Evolutionary conservation across 164 flowering plant genomes (phyloP), one percentile per base, ranked within the genome.

Genomic region (Aristolochia contorta): DNA sequence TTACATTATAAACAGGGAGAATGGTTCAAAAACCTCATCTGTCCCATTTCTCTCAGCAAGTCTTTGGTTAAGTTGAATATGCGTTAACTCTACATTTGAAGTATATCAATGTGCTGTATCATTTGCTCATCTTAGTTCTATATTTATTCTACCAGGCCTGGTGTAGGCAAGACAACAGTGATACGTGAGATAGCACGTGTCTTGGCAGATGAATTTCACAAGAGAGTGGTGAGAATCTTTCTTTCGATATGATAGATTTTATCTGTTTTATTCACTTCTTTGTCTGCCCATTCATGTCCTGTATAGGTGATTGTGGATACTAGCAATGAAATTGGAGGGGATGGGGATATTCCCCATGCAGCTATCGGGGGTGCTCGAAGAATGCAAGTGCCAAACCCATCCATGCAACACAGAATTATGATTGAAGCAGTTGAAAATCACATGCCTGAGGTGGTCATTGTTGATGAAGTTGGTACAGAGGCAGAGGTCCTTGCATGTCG

Each of bases 341-440:
- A 79, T 67, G 87, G 89, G 43, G 85, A 84, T 71, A 68, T 84
- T 69, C 89, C 93, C 19, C 87, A 82, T 75, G 72, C 82, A 41
- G 87, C 82, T 63, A 80, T 86, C 43, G 93, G 93, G 27, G 65
- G 80, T 51, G 87, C 93, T 51, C 70, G 89, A 30, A 76, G 87
- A 76, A 73, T 86, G 81, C 93, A 86, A 71, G 93, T 86, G 56
- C 76, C 87, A 52, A 67, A 84, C 50, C 82, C 84, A 54, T 79
- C 80, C 14, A 66, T 82, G 87, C 89, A 84, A 63, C 83, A 84
- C 64, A 77, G 56, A 56, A 81, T 84, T 43, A 86, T 86, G 93
- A 80, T 80, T 75, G 93, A 84, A 70, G 89, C 87, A 56, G 87
- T 86, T 53, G 89, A 84, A 65, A 86, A 86, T 71, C 93, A 84